Conservation (phyloP, 2,329 filamentous ascomycete species). For the Cladophialophora carrionii region DNA sequence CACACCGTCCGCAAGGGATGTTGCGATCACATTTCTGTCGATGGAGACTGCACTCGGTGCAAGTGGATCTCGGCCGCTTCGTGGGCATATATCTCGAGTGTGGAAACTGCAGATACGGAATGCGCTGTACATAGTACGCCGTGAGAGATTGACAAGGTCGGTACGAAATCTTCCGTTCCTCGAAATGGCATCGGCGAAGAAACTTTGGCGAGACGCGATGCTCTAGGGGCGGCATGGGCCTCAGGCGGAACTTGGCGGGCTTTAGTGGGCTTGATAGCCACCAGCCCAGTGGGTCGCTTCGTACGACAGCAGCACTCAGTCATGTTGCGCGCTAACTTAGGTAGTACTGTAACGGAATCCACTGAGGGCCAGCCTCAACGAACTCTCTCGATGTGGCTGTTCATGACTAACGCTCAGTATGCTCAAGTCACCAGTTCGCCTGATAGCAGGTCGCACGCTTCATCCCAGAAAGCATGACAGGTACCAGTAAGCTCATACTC, state of each 20-base stretch:
- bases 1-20: conserved; percentile 20
- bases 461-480: conserved; percentile 16
- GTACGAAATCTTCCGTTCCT: not conserved
- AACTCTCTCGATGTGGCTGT: not conserved
- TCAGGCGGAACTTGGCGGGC: too few species aligned
- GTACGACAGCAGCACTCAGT: not conserved
- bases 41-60: conserved; percentile 24
- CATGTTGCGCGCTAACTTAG: not conserved
- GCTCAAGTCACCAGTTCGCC: not conserved
- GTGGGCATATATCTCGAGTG: conserved; percentile 5
- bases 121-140: too few species aligned
- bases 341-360: not conserved
- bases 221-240: too few species aligned
- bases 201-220: too few species aligned
- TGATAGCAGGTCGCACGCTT: conserved; percentile 6
- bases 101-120: not conserved
- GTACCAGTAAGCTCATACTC: conserved; percentile 10
- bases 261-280: not conserved
- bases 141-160: not conserved
- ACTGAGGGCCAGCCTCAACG: not conserved
- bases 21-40: conserved; percentile 26
- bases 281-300: not conserved
- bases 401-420: not conserved
- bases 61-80: conserved; percentile 15
- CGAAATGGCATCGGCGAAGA: not conserved